Evolutionary conservation across 495 filamentous ascomycete species (phyloP), one percentile per base, ranked within the genome.

Genomic region (Trypethelium eluteriae): DNA sequence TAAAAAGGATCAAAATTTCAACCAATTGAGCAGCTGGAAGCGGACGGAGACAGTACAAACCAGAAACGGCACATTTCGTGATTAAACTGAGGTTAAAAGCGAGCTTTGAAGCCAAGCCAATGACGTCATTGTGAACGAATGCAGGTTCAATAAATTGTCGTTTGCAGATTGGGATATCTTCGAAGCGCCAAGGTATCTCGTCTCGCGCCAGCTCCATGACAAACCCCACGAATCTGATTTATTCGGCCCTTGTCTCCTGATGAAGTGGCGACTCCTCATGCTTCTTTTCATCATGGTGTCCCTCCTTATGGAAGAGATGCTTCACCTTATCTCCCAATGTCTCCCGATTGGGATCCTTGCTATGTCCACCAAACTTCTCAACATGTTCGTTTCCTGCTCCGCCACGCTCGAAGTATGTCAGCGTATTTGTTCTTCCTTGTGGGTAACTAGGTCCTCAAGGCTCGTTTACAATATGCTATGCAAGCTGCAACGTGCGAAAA

Each of bases 351-450:
- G 68, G 70, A 62, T 67, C 64, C 47, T 72, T 64, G 64, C 71
- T 75, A 67, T 78, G 76, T 53, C 75, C 75, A 25, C 74, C 76
- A 65, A 73, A 77, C 56, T 77, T 75, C 35, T 77, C 76, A 63
- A 69, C 71, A 64, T 77, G 69, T 38, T 75, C 70, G 67, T 78
- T 78, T 6, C 76, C 76, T 14, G 63, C 64, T 38, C 76, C 76
- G 4, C 76, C 76, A n/a, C 76, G 68, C 73, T 75, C 35, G 39
- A 25, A 64, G 25, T 2, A n/a, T 59, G 10, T 59, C 38, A 72
- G 35, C 18, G 3, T 36, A 9, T 18, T 16, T n/a, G 11, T 44
- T 44, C 6, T n/a, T 49, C 5, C 4, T n/a, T 25, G 25, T 25
- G 25, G 0, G 25, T 25, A 25, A 25, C 25, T 25, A 25, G 25